Base-by-base conservation (phyloP, 805 yeast species). In the Ogataea glucozyma region DNA sequence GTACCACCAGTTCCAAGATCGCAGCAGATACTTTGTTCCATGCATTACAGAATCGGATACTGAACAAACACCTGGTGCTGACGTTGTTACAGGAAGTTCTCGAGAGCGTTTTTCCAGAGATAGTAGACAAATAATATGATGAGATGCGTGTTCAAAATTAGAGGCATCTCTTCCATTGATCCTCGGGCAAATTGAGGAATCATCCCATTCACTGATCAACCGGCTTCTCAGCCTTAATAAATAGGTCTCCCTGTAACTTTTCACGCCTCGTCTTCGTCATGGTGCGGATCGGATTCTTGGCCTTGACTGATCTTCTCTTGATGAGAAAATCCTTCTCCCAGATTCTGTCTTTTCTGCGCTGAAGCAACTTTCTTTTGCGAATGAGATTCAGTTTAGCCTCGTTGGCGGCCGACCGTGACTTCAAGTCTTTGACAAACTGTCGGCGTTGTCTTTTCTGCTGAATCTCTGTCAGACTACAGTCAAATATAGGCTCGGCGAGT, bases 31-130 rank as follows among this genome's bases (percentile, higher is more conserved):
- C 76, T 32, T 39, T 86, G 1, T 84, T 85, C 60, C 74, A 73
- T 9, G 73, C 85, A 78, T 48, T 86, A 4, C 97, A 90, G 58
- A 86, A 87, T 53, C 85, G 81, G 44, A 70, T 72, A 19, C 64
- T 90, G 45, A 85, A 85, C 58, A 71, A 78, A 17, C 87, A 85
- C 54, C 60, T 90, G 42, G 55, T 83, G 0, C 73, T 78, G 41
- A 73, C 75, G 34, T 30, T 86, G 0, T 49, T 85, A 13, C 95
- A 89, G 46, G 73, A 75, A 34, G 31, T 81, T 0, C 29, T 85
- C 1, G 69, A 62, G 14, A 81, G 72, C 26, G 23, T 79, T 1
- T 76, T 77, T 44, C 69, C 71, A 1, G 69, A 66, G 38, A 43
- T 54, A 2, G 34, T 18, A 10, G 48, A 49, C 21, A 42, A 39